Conservation (phyloP, 257 asterid species). For the Anisodus tanguticus region DNA sequence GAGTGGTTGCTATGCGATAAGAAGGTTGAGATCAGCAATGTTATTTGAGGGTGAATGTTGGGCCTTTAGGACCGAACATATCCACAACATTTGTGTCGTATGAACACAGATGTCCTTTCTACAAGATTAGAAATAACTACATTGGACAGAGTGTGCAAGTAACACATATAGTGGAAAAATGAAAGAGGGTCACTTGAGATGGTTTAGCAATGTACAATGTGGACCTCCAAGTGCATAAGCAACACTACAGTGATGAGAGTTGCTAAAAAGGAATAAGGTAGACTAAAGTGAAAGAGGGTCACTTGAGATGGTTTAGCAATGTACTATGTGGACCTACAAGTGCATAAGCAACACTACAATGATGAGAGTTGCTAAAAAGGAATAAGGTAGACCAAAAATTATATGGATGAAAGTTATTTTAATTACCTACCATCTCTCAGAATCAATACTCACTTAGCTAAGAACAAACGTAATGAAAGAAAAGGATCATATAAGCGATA, state of each 20-base stretch:
- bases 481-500: neutral
- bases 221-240: neutral
- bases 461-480: neutral
- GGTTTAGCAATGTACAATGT: neutral
- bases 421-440: neutral
- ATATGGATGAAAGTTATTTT: neutral
- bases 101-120: neutral
- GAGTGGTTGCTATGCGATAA: neutral
- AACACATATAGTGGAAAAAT: neutral
- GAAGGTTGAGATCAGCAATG: neutral
- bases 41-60: conserved; percentile 5
- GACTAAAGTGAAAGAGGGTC: neutral
- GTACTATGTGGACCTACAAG: neutral
- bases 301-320: neutral
- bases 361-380: neutral
- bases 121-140: neutral
- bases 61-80: neutral
- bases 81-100: neutral
- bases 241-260: neutral
- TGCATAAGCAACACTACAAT: neutral
- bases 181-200: neutral
- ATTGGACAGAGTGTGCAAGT: neutral
- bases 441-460: neutral
- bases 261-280: neutral
- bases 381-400: neutral